Conservation (phyloP, 2,329 filamentous ascomycete species). For the Penicillium verrucosum region DNA sequence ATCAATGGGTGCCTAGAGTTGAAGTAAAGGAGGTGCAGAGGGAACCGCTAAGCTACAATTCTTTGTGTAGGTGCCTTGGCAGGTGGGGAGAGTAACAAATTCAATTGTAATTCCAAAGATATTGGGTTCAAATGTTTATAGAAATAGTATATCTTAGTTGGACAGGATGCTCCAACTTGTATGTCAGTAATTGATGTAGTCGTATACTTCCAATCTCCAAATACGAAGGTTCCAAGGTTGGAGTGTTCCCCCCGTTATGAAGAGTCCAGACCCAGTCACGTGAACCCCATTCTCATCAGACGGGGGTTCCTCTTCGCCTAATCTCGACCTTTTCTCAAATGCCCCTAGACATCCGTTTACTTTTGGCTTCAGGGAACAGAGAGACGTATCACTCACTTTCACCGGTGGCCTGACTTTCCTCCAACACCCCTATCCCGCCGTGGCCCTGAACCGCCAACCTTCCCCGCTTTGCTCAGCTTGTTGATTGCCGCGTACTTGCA, state of each 20-base stretch:
- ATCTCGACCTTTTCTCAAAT: not conserved
- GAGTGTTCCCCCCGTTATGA: not conserved
- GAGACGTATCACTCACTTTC: not conserved
- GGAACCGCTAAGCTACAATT: not conserved
- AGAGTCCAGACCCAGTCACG: constrained; percentile 24
- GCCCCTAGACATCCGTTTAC: not conserved
- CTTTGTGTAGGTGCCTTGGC: not conserved
- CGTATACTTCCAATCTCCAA: not conserved
- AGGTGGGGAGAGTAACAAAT: not conserved
- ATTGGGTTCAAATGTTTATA: not conserved
- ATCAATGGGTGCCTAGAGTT: not conserved
- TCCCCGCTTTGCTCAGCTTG: constrained; percentile 7
- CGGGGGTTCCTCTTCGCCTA: constrained; percentile 12
- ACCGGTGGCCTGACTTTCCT: not conserved
- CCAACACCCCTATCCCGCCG: not conserved
- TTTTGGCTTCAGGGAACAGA: constrained; percentile 3
- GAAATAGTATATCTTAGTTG: not conserved
- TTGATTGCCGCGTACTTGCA: constrained; percentile 6
- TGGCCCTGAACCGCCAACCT: constrained; percentile 1
- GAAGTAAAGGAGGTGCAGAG: not conserved
- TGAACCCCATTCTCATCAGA: constrained; percentile 13
- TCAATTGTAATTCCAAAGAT: not conserved
- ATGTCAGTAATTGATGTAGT: not conserved
- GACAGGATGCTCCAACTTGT: too few species aligned
- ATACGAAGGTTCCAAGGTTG: not conserved